Base-by-base conservation (phyloP, 2,329 filamentous ascomycete species). In the Blastomyces percursus region DNA sequence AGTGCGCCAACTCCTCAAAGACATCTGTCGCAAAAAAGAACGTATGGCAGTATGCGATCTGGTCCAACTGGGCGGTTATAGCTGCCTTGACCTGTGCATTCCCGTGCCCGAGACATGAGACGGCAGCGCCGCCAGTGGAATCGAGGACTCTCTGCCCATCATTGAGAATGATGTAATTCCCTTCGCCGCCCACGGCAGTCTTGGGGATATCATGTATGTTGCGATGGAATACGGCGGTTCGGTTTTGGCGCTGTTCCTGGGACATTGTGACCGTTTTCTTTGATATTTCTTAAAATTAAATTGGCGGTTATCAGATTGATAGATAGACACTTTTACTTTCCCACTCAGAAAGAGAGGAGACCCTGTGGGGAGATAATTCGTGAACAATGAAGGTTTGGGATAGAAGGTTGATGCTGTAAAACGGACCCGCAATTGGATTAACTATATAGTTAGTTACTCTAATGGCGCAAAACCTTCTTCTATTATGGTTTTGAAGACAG, bases 121-220 rank as follows among this genome's bases (percentile, higher is more conserved):
- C 88, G 27, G 86, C 88, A 2, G 89, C 87, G 24, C 90, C 90
- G 35, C 86, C 83, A 24, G 86, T 88, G 1, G 84, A 86, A 71
- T 94, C 90, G 16, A 91, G 81, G 52, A 94, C 81, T 42, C 75
- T 77, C 30, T 81, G 79, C 1, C 86, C 86, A 69, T 80, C 78
- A 66, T 76, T 76, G 1, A 85, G 75, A 42, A 76, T 73, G n/a
- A 85, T 72, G 64, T 80, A 81, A 66, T 79, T 77, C 12, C 81
- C 82, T 62, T 77, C 72, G 5, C 78, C 83, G 0, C 75, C 78
- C 11, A 77, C 70, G 4, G 82, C 81, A 58, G 73, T 76, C 59
- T 75, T 72, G n/a, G 82, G 79, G 24, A 76, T 64, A 38, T 75
- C 68, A 61, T 77, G 77, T 2, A 82, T 76, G 60, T 79, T 76